Conservation (phyloP, 257 asterid species). For the Mentha longifolia region DNA sequence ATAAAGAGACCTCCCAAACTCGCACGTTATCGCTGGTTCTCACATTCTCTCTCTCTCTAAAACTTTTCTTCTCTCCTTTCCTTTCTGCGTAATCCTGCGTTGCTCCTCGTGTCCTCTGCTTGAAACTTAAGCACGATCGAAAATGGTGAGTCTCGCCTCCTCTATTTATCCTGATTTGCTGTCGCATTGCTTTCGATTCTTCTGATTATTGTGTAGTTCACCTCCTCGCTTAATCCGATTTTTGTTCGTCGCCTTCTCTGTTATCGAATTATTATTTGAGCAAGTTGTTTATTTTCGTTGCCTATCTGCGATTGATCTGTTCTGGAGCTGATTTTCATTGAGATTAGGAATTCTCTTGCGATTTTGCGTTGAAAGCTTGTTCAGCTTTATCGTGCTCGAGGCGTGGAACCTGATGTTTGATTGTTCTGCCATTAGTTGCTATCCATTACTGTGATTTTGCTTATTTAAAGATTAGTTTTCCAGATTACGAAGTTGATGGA, state of each 20-base stretch:
- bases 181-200: conserved; percentile 28
- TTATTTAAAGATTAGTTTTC: conserved; percentile 10
- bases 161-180: conserved; percentile 16
- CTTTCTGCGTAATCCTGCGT: conserved; percentile 20
- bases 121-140: conserved; percentile 31
- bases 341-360: conserved; percentile 9
- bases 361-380: background rate
- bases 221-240: conserved; percentile 25
- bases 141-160: conserved; percentile 39
- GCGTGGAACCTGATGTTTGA: conserved; percentile 17
- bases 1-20: no score
- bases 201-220: conserved; percentile 10
- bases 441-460: background rate
- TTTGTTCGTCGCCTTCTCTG: background rate
- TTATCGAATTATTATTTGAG: conserved; percentile 2
- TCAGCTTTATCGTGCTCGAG: conserved; percentile 10
- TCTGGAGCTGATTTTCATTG: conserved; percentile 25
- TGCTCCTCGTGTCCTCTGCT: conserved; percentile 34
- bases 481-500: conserved; percentile 6
- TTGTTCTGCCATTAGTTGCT: conserved; percentile 24
- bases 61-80: conserved; percentile 24
- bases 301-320: conserved; percentile 20
- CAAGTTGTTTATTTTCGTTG: background rate
- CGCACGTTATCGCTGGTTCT: no score
- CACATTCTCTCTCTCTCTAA: no score